Conservation (phyloP, 805 yeast genomes). For the Sporopachydermia quercuum region DNA sequence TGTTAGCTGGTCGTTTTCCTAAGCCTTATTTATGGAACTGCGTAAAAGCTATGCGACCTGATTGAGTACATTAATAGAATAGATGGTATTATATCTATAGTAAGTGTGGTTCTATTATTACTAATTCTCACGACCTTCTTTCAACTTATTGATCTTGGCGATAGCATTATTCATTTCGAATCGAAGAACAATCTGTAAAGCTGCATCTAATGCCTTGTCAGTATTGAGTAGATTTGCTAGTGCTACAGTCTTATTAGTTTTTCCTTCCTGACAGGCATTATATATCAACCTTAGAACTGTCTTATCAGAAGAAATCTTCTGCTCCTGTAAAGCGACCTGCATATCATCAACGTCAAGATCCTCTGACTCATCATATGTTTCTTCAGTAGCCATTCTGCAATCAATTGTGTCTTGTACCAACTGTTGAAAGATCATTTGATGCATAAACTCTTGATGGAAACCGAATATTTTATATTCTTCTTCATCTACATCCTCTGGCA, state of each 20-base stretch:
- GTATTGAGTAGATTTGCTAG: conserved; percentile 55
- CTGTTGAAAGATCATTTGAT: conserved; percentile 2
- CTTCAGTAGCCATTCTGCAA: conserved; percentile 7
- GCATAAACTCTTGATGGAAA: neutral
- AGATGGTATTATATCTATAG: no score
- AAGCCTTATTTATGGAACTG: no score
- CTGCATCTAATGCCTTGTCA: conserved; percentile 73
- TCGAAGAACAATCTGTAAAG: conserved; percentile 71
- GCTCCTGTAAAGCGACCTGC: conserved; percentile 35
- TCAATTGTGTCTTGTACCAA: conserved; percentile 2
- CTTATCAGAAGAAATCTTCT: conserved; percentile 54
- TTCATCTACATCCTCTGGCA: conserved; percentile 16
- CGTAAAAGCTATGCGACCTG: no score
- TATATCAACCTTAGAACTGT: conserved; percentile 67
- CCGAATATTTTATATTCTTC: conserved; percentile 11
- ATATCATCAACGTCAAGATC: conserved; percentile 20
- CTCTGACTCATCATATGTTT: conserved; percentile 24
- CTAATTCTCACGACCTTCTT: no score
- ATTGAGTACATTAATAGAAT: no score
- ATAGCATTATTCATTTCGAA: conserved; percentile 38
- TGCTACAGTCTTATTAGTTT: conserved; percentile 50
- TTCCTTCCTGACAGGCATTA: conserved; percentile 52
- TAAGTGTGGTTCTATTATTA: no score
- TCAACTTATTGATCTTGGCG: conserved; percentile 35
- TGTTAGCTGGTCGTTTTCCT: no score